Percentiles rank a stretch among this genome's conserved stretches.
Evolutionary conservation across 371 early-diverging fungal species (phyloP).

Genomic region (Zopfochytrium polystomum): DNA sequence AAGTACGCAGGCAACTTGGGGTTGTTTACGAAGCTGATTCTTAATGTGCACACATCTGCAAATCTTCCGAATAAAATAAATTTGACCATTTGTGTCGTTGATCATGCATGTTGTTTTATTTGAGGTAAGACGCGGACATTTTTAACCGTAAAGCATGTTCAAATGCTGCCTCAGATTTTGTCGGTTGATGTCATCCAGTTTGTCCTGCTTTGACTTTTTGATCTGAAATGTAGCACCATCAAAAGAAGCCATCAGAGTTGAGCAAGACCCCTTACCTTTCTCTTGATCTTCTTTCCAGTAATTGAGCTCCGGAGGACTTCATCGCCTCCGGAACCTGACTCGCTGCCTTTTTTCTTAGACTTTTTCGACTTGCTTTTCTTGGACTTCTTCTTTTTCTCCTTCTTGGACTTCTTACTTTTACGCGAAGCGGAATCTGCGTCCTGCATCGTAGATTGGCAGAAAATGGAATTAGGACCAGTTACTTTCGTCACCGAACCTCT

Average conservation of each 20-base stretch:
- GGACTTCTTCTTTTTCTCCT: constrained; percentile 21
- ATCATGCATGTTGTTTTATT: no score
- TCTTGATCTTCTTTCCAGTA: constrained; percentile 31
- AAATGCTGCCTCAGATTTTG: constrained; percentile 20
- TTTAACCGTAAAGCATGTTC: constrained; percentile 6
- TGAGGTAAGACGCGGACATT: no score
- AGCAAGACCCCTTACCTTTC: constrained; percentile 17
- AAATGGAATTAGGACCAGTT: neutral
- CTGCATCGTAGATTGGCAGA: neutral
- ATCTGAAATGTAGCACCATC: constrained; percentile 8
- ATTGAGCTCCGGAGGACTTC: constrained; percentile 24
- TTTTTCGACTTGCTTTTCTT: constrained; percentile 22
- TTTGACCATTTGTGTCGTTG: no score
- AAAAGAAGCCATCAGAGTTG: neutral
- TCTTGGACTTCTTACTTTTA: constrained; percentile 4
- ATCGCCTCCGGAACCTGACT: constrained; percentile 5
- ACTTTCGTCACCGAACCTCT: neutral
- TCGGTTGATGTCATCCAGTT: constrained; percentile 22
- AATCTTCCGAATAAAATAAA: no score
- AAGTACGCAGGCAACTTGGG: no score
- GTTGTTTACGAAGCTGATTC: no score
- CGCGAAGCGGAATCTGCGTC: no score
- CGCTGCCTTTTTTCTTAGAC: constrained; percentile 9
- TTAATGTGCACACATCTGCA: no score
- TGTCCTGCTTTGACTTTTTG: constrained; percentile 19